A percentile compares a stretch with the other conserved stretches of the same genome.
Evolutionary conservation across 1,284 basidiomycete species (phyloP).

Genomic region (Cryptococcus sp.): DNA sequence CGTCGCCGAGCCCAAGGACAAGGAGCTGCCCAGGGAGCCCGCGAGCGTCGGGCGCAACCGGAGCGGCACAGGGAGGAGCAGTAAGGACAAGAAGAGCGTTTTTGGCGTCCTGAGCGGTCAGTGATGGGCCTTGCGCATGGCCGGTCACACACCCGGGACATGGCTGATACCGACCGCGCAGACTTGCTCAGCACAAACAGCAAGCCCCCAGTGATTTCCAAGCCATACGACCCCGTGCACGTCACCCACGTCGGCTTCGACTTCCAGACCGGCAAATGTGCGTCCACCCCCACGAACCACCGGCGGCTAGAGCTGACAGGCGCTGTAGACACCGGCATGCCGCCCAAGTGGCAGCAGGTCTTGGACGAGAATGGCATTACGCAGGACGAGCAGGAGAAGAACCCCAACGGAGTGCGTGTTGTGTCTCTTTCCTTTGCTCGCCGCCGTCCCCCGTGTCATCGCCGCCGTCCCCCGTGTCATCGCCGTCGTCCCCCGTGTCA

Average conservation of each 20-base stretch:
- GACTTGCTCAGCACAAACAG: slow-evolving; percentile 69
- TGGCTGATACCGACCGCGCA: slow-evolving; percentile 20
- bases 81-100: slow-evolving; percentile 51
- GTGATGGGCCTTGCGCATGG: slow-evolving; percentile 14
- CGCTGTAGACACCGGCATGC: slow-evolving; percentile 72
- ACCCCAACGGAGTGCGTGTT: slow-evolving; percentile 74
- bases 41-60: slow-evolving; percentile 40
- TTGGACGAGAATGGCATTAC: slow-evolving; percentile 96
- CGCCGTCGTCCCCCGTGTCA: too few species aligned
- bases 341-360: slow-evolving; percentile 98
- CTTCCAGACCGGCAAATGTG: slow-evolving; percentile 90
- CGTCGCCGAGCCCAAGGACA: slow-evolving; percentile 32
- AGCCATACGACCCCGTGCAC: slow-evolving; percentile 98
- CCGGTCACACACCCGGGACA: background rate
- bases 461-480: too few species aligned
- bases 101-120: slow-evolving; percentile 50
- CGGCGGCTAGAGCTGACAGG: background rate
- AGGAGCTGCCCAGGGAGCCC: slow-evolving; percentile 41
- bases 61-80: slow-evolving; percentile 48
- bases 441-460: too few species aligned
- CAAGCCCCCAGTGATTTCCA: slow-evolving; percentile 83
- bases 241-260: slow-evolving; percentile 99
- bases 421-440: background rate
- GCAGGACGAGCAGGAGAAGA: slow-evolving; percentile 90
- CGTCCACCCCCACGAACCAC: slow-evolving; percentile 13